Base-by-base conservation (phyloP, 2,329 filamentous ascomycete species). In the Alternaria infectoria region DNA sequence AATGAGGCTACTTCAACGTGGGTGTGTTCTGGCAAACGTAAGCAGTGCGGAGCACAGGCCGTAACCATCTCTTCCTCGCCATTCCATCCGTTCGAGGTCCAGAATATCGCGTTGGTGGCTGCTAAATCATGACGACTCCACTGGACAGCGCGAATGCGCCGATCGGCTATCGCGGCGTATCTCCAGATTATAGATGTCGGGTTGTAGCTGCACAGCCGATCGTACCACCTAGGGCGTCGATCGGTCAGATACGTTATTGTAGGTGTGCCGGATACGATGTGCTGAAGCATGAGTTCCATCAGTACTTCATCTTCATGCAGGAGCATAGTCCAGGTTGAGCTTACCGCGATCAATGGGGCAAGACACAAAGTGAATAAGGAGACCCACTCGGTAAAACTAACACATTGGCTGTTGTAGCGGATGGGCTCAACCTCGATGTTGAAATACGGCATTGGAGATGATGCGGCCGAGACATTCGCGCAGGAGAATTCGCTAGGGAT, bases 131-230 rank as follows among this genome's bases (percentile, higher is more conserved):
- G 26, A 1, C 47, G 40, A 32, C 55, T 71, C 80, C 79, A 81
- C 1, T 46, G 23, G 2, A 57, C 70, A 3, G 76, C 68, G 9
- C 78, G 69, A 10, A 79, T 64, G 11, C 79, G 74, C 4, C 79
- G 70, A 57, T 80, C 79, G 0, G 70, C 45, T 49, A 81, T 79
- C 17, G 73, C 73, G 9, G 74, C 74, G 59, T 82, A 81, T 1
- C 77, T 74, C 75, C 78, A 81, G 15, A 80, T 32, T 11, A 81
- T 81, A 0, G 79, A 77, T 5, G 76, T 81, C 1, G 79, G 79
- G 58, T 80, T 81, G 49, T 74, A 80, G 44, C 69, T 69, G 13
- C 67, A 66, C 1, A 80, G 36, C 4, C 57, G 45, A 11, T 80
- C 75, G 59, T 75, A 69, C 79, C 76, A 80, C 19, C 30, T 61